These are phyloP conservation scores for Emergomyces orientalis DNA, from an alignment of 2,329 filamentous ascomycete genomes.

Conservation along the genomic window DNA sequence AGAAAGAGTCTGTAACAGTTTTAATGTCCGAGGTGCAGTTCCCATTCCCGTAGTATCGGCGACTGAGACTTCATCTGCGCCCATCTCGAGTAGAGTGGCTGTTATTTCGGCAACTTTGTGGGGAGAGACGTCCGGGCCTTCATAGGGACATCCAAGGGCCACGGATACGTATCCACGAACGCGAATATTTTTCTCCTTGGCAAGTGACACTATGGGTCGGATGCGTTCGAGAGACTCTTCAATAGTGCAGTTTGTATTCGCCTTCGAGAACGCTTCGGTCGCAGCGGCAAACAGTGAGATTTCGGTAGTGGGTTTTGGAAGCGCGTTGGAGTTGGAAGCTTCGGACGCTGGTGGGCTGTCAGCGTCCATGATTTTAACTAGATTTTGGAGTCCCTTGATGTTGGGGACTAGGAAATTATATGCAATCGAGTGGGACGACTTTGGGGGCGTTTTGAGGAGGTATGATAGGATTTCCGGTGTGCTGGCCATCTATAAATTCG, in stretches of 20 bases:
- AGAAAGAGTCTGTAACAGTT: slow-evolving; percentile 49
- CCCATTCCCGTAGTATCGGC: slow-evolving; percentile 61
- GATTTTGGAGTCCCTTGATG: slow-evolving; percentile 51
- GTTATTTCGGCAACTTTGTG: slow-evolving; percentile 54
- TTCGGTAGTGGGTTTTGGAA: slow-evolving; percentile 39
- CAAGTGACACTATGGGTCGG: slow-evolving; percentile 48
- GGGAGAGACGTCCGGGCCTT: slow-evolving; percentile 53
- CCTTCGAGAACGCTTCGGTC: slow-evolving; percentile 55
- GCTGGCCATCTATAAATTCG: slow-evolving; percentile 50
- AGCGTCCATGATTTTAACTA: slow-evolving; percentile 45
- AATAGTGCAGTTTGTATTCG: slow-evolving; percentile 58
- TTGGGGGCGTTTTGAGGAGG: slow-evolving; percentile 43
- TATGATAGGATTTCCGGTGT: slow-evolving; percentile 52
- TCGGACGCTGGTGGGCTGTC: slow-evolving; percentile 23
- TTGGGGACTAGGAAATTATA: slow-evolving; percentile 61
- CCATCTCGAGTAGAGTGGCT: slow-evolving; percentile 53
- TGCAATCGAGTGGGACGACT: slow-evolving; percentile 44
- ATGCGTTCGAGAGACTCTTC: slow-evolving; percentile 52
- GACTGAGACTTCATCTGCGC: slow-evolving; percentile 55
- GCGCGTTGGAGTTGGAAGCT: slow-evolving; percentile 22
- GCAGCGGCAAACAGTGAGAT: slow-evolving; percentile 57
- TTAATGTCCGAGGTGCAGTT: slow-evolving; percentile 51
- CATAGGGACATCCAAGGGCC: slow-evolving; percentile 56
- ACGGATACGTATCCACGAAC: slow-evolving; percentile 58
- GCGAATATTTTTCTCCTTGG: slow-evolving; percentile 46